Conservation (phyloP, 768 basidiomycete species). For the Mycena albidolilacea region DNA sequence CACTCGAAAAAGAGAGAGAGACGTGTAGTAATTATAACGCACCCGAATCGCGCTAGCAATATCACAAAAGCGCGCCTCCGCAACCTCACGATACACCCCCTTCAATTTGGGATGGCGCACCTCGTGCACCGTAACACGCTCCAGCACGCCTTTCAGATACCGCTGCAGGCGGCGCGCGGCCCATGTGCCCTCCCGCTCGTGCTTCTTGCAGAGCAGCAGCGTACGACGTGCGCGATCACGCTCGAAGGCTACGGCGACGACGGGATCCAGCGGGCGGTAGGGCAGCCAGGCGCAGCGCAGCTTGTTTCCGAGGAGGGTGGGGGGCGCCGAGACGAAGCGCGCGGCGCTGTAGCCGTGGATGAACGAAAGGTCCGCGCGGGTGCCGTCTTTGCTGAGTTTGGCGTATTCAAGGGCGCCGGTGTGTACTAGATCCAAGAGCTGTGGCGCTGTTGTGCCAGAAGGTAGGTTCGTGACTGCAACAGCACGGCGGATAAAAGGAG, state of each 20-base stretch:
- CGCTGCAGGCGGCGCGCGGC: not conserved
- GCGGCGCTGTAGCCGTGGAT: not conserved
- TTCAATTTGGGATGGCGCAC: too few species aligned
- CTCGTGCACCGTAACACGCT: not conserved
- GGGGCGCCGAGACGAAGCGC: not conserved
- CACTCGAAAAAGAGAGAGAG: too few species aligned
- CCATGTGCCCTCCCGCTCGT: not conserved
- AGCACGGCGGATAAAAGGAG: not conserved
- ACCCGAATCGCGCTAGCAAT: constrained; percentile 10
- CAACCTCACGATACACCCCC: not conserved
- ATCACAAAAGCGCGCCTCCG: not conserved
- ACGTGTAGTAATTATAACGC: not conserved
- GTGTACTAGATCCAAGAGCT: not conserved
- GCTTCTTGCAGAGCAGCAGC: constrained; percentile 1
- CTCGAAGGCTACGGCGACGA: not conserved
- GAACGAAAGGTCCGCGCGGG: constrained; percentile 3
- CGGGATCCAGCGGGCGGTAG: constrained; percentile 9
- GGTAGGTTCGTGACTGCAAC: not conserved
- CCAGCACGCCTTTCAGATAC: not conserved
- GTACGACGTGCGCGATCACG: constrained; percentile 6
- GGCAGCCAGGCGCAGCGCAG: constrained; percentile 7
- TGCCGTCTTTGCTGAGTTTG: not conserved
- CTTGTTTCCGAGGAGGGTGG: not conserved
- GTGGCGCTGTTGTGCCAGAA: not conserved
- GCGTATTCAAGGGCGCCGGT: not conserved